Percentiles rank a stretch among this genome's conserved stretches.
Conservation (phyloP, 2,329 filamentous ascomycete genomes). For the Bimuria novae-zelandiae region DNA sequence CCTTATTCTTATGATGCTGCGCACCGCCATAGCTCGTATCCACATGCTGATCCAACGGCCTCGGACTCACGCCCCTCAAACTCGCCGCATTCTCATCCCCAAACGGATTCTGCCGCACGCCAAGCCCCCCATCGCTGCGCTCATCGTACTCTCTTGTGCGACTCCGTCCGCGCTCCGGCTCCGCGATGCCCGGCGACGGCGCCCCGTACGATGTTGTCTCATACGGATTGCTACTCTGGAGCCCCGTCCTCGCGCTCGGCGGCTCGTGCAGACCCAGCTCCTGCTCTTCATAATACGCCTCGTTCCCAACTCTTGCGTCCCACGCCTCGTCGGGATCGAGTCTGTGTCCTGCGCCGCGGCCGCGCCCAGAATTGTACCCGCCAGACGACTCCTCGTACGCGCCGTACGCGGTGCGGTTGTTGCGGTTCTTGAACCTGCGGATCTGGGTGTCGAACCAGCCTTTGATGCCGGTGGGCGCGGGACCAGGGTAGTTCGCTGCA, state of each 20-base stretch:
- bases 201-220: slow-evolving; percentile 27
- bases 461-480: slow-evolving; percentile 64
- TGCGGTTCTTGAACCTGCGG: slow-evolving; percentile 66
- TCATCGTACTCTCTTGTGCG: slow-evolving; percentile 54
- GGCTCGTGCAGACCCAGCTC: slow-evolving; percentile 65
- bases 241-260: slow-evolving; percentile 13
- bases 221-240: slow-evolving; percentile 37
- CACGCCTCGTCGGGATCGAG: slow-evolving; percentile 85
- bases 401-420: slow-evolving; percentile 68
- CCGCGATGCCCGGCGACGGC: slow-evolving; percentile 30
- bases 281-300: slow-evolving; percentile 79
- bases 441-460: slow-evolving; percentile 76
- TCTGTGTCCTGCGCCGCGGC: slow-evolving; percentile 57
- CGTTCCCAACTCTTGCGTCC: slow-evolving; percentile 78
- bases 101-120: slow-evolving; percentile 36
- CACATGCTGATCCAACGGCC: slow-evolving; percentile 64
- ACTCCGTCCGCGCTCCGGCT: slow-evolving; percentile 51
- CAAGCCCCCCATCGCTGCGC: slow-evolving; percentile 36
- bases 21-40: slow-evolving; percentile 46
- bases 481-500: slow-evolving; percentile 56
- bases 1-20: slow-evolving; percentile 47
- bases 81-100: slow-evolving; percentile 50
- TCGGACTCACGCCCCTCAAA: slow-evolving; percentile 73
- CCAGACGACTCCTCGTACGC: slow-evolving; percentile 71
- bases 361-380: slow-evolving; percentile 43